Percentiles rank a stretch among this genome's conserved stretches.
phyloP scores from a whole-genome alignment of 2,329 filamentous ascomycete genomes.

The Venturia pyrina region DNA sequence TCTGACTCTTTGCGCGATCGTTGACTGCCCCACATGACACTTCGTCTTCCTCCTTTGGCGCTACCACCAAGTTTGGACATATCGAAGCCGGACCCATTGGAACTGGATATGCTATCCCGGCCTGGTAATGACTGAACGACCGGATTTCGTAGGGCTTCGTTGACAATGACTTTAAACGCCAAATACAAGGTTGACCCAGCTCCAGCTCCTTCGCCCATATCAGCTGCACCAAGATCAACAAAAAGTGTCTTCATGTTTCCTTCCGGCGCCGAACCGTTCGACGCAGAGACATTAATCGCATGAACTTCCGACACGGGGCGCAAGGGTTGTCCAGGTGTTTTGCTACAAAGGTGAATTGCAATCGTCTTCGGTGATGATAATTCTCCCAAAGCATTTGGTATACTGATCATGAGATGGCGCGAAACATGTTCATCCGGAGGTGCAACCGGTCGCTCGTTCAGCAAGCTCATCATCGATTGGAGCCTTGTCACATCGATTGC shows the following conservation, averaged over 20 bases:
- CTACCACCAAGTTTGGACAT: conserved; percentile 24
- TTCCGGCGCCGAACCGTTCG: conserved; percentile 55
- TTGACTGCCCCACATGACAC: conserved; percentile 59
- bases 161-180: conserved; percentile 66
- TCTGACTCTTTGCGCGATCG: conserved; percentile 36
- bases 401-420: conserved; percentile 73
- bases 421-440: conserved; percentile 60
- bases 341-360: conserved; percentile 67
- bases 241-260: conserved; percentile 76
- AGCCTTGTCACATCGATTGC: conserved; percentile 83
- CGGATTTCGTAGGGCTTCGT: conserved; percentile 33
- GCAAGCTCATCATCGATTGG: conserved; percentile 90
- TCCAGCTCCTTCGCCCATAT: conserved; percentile 55
- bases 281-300: conserved; percentile 64
- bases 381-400: conserved; percentile 71
- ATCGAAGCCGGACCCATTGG: conserved; percentile 16
- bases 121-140: conserved; percentile 23
- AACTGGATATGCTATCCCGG: conserved; percentile 20
- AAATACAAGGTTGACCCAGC: conserved; percentile 69
- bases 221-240: conserved; percentile 69
- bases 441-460: conserved; percentile 68
- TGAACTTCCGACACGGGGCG: conserved; percentile 74
- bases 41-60: conserved; percentile 32
- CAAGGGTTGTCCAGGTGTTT: conserved; percentile 52
- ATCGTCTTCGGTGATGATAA: conserved; percentile 67